A percentile compares a stretch with the other conserved stretches of the same genome.
Evolutionary conservation across 208 protist species (phyloP).

Genomic region (Trypanosomatidae sp.): DNA sequence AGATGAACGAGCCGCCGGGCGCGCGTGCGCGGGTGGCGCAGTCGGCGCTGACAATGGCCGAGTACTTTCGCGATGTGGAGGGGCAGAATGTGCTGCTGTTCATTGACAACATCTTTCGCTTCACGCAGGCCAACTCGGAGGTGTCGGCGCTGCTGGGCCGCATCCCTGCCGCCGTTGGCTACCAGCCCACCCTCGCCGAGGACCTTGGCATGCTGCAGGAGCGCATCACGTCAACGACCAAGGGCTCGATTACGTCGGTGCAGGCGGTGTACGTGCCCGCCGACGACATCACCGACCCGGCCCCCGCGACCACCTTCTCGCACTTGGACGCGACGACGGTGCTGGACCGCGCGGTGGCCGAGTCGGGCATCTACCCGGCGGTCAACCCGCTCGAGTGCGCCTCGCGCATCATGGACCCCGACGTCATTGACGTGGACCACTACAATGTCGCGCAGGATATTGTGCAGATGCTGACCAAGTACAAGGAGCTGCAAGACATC

Average conservation of each 20-base stretch:
- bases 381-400: conserved; percentile 97
- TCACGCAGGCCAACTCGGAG: conserved; percentile 98
- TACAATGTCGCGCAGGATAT: conserved; percentile 94
- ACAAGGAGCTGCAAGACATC: conserved; percentile 98
- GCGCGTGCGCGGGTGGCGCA: conserved; percentile 96
- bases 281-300: conserved; percentile 98
- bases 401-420: conserved; percentile 95
- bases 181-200: conserved; percentile 97
- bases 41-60: conserved; percentile 95
- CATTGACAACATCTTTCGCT: conserved; percentile 99
- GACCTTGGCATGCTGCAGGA: conserved; percentile 97
- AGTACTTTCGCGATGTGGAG: conserved; percentile 98
- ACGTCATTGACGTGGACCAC: conserved; percentile 94
- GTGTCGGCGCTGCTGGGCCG: conserved; percentile 96
- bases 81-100: conserved; percentile 98
- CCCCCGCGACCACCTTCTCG: conserved; percentile 97
- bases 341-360: conserved; percentile 94
- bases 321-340: conserved; percentile 98
- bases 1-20: conserved; percentile 99
- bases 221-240: conserved; percentile 96
- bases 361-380: conserved; percentile 96
- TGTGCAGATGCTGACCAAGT: conserved; percentile 96
- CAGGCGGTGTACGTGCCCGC: conserved; percentile 98
- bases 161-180: conserved; percentile 98
- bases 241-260: conserved; percentile 94